These are phyloP conservation scores for Candida glaebosa DNA, from an alignment of 805 yeast genomes.

Conservation along the genomic window DNA sequence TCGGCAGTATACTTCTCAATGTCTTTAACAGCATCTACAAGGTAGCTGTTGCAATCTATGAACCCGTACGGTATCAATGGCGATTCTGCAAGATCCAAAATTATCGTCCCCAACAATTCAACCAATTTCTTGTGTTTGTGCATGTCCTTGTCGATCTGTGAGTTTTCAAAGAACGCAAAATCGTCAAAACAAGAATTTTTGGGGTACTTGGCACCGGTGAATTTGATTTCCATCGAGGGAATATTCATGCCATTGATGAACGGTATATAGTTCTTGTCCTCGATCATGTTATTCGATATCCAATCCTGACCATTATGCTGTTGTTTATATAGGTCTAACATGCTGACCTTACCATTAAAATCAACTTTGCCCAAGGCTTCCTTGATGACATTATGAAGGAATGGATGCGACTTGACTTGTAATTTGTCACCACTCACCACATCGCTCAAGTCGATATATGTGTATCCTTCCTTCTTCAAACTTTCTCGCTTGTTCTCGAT, in stretches of 20 bases:
- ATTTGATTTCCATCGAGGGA: slow-evolving; percentile 64
- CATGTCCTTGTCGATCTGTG: slow-evolving; percentile 54
- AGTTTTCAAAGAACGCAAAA: slow-evolving; percentile 48
- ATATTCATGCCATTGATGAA: slow-evolving; percentile 61
- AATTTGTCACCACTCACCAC: slow-evolving; percentile 53
- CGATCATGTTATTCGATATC: slow-evolving; percentile 30
- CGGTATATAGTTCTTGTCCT: slow-evolving; percentile 65
- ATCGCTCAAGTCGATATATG: slow-evolving; percentile 73
- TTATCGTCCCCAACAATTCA: slow-evolving; percentile 49
- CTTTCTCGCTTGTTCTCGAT: slow-evolving; percentile 53
- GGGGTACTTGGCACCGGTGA: slow-evolving; percentile 42
- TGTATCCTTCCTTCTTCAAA: slow-evolving; percentile 57
- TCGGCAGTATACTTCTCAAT: slow-evolving; percentile 38
- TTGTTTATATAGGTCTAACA: slow-evolving; percentile 25
- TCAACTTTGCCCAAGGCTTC: slow-evolving; percentile 34
- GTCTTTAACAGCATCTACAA: slow-evolving; percentile 45
- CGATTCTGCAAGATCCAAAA: slow-evolving; percentile 62
- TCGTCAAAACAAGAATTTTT: slow-evolving; percentile 61
- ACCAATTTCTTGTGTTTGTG: slow-evolving; percentile 53
- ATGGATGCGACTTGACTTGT: slow-evolving; percentile 61
- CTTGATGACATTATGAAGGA: slow-evolving; percentile 48
- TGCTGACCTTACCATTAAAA: slow-evolving; percentile 11
- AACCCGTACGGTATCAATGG: slow-evolving; percentile 75
- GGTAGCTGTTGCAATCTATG: slow-evolving; percentile 38
- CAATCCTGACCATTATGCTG: slow-evolving; percentile 21